A percentile compares a stretch with the other conserved stretches of the same genome.
These are phyloP conservation scores for Marvania coccoides DNA, from an alignment of 139 green algal genomes.

Conservation along the genomic window DNA sequence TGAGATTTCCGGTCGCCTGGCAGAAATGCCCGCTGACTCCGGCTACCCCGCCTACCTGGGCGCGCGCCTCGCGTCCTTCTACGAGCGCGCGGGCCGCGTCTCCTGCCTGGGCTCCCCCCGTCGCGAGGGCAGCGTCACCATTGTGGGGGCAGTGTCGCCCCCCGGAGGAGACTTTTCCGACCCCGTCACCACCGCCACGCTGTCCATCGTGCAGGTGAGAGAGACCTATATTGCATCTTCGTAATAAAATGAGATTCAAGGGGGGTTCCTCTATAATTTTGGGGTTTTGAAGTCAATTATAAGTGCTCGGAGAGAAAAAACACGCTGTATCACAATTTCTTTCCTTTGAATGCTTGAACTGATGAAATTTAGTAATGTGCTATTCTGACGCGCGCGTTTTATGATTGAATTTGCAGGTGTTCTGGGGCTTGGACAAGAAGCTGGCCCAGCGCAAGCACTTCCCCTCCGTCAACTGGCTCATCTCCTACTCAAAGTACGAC, in stretches of 20 bases:
- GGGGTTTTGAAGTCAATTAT: too few relatives aligned
- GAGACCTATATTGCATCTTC: too few relatives aligned
- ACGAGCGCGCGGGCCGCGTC: conserved; percentile 95
- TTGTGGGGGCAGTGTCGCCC: conserved; percentile 96
- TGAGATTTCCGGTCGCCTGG: conserved; percentile 96
- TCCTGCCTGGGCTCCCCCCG: conserved; percentile 84
- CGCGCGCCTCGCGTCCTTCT: conserved; percentile 92
- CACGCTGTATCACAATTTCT: too few relatives aligned
- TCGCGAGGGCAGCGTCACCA: conserved; percentile 93
- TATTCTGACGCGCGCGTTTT: not conserved
- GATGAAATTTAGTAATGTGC: not conserved
- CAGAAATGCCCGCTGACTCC: conserved; percentile 97
- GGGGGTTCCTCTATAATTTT: too few relatives aligned
- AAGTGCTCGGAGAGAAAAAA: too few relatives aligned
- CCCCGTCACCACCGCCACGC: conserved; percentile 94
- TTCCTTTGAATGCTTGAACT: too few relatives aligned
- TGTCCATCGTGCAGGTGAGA: conserved; percentile 95
- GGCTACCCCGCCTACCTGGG: conserved; percentile 88
- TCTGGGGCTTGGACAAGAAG: conserved; percentile 99
- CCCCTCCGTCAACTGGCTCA: conserved; percentile 99
- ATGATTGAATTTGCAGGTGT: conserved; percentile 67
- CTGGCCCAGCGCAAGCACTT: conserved; percentile 99
- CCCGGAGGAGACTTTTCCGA: conserved; percentile 98
- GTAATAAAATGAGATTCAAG: too few relatives aligned
- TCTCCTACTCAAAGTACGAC: conserved; percentile 98